Conservation (phyloP, 495 filamentous ascomycete species). For the Emericellopsis terricola region DNA sequence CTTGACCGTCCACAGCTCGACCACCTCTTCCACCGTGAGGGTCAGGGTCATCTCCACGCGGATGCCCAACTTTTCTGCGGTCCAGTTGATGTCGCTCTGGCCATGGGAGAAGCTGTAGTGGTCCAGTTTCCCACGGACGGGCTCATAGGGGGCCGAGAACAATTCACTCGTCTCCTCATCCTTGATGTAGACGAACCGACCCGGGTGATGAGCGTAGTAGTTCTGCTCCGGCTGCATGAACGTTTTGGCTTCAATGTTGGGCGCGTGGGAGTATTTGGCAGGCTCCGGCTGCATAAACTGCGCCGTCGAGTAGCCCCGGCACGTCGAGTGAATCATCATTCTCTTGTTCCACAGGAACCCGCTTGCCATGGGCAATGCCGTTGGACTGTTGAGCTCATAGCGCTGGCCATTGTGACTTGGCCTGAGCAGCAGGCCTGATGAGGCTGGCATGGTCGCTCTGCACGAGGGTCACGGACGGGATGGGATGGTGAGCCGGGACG, state of each 20-base stretch:
- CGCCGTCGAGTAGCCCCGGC: conserved; percentile 35
- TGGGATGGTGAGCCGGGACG: too few species aligned
- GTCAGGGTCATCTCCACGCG: conserved; percentile 33
- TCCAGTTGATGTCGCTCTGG: conserved; percentile 34
- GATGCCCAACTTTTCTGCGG: conserved; percentile 28
- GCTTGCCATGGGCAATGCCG: conserved; percentile 34
- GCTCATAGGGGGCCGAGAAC: conserved; percentile 37
- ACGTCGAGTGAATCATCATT: conserved; percentile 42
- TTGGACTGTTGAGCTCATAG: conserved; percentile 36
- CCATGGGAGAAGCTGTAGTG: conserved; percentile 35
- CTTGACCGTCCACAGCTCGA: conserved; percentile 35
- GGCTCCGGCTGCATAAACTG: conserved; percentile 44
- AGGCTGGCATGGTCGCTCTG: too few species aligned
- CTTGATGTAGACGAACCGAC: conserved; percentile 40
- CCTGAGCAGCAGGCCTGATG: conserved; percentile 11
- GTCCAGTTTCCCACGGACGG: conserved; percentile 28
- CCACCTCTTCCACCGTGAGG: conserved; percentile 33
- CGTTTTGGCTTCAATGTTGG: conserved; percentile 36
- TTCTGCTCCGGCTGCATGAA: conserved; percentile 43
- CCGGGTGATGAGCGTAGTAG: conserved; percentile 40
- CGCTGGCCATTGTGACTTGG: conserved; percentile 31
- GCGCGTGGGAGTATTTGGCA: conserved; percentile 35
- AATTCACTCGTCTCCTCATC: conserved; percentile 32
- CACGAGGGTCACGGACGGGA: too few species aligned
- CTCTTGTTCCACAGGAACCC: conserved; percentile 41